Base-by-base conservation (phyloP, 2,329 filamentous ascomycete species). In the Chrysosporium keratinophilum region DNA sequence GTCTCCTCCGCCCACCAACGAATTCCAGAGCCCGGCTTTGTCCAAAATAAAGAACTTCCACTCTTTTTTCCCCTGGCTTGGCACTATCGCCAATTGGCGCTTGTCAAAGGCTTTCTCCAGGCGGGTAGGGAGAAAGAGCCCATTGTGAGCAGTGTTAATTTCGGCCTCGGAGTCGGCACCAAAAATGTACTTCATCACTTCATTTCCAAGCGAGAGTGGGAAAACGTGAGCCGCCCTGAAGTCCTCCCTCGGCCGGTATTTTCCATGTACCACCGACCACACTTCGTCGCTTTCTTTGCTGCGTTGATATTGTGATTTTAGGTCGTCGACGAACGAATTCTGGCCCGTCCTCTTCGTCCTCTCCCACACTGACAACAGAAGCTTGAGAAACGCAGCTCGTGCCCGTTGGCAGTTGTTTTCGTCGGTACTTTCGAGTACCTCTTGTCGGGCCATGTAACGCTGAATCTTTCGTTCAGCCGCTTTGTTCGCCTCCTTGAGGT, bases 121-220 rank as follows among this genome's bases (percentile, higher is more conserved):
- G 14, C 34, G 17, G n/a, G 31, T 14, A 40, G 41, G 46, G 31
- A 42, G 49, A 15, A 41, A 31, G 10, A 56, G 45, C 19, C 52
- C 55, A 42, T 56, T 56, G 44, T 14, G 11, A 15, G 52, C 52
- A 9, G 44, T 28, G 46, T 56, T 56, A 10, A 56, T 44, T 43
- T 56, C 55, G 31, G 42, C 19, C 31, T 54, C 41, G 14, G 55
- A 51, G 5, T 54, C 40, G 20, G 11, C 15, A 7, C 55, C 55
- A 40, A 56, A 56, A 17, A 56, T 54, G 15, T 56, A 56, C 14
- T 34, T 42, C 55, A 50, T 54, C 11, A 41, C 11, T 31, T 28
- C 20, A 28, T 50, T 23, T 9, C 55, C 55, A n/a, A 56, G 11
- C 7, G 44, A 46, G 3, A 51, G 52, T 7, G 55, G 55, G 40